Base-by-base conservation (phyloP, 306 rosid genomes). In the Lathyrus tuberosus region DNA sequence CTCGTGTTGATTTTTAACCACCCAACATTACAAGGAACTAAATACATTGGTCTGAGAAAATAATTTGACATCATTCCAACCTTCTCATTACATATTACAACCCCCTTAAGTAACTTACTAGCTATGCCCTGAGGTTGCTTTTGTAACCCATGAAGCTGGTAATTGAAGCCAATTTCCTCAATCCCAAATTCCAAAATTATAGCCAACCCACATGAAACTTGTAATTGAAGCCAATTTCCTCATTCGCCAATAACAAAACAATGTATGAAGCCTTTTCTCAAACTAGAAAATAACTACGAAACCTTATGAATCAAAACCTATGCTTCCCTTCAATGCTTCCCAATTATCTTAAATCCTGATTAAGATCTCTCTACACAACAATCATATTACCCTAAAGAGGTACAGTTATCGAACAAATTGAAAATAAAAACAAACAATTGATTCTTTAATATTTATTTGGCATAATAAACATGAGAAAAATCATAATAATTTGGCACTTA, bases 251-350 rank as follows among this genome's bases (percentile, higher is more conserved):
- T n/a, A 52, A 20, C 67, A 33, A 33, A 33, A 33, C 38, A 31
- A 24, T 24, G 26, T 24, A 24, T 24, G 26, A 24, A 24, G 2
- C 26, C 26, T 24, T 24, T 24, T 24, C 26, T 24, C 26, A 24
- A 24, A 24, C 30, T 26, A 26, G 30, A 4, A 47, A 47, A 59
- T 22, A 28, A 51, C 38, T 66, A 59, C 14, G 20, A 15, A 61
- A 71, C 44, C 47, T 9, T 16, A 59, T 20, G 61, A 57, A 77
- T 51, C n/a, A 65, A 65, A 73, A 68, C 73, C 66, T 62, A n/a
- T 63, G 28, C 56, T 56, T 54, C 67, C 14, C 18, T 68, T 58
- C 59, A 18, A 65, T 14, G 58, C 17, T 61, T 1, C 20, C 51
- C 33, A 65, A 31, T 10, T 52, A 53, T 13, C 60, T 22, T 16